These are phyloP conservation scores for Phytophthora podocarpi DNA, from an alignment of 352 stramenopile genomes.

Conservation along the genomic window DNA sequence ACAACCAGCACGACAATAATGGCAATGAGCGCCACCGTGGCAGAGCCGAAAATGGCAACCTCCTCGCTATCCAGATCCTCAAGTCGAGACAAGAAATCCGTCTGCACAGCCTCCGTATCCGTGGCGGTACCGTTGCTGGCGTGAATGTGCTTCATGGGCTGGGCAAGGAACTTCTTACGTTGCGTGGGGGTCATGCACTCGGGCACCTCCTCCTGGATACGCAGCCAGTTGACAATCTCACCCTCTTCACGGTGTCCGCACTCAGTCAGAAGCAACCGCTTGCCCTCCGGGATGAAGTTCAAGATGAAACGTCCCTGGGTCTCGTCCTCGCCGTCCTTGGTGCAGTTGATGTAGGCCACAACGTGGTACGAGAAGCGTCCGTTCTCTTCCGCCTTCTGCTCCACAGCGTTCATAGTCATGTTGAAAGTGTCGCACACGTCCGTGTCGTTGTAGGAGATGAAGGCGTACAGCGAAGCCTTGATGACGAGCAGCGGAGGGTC, in stretches of 20 bases:
- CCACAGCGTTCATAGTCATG: conserved; percentile 86
- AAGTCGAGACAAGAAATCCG: conserved; percentile 69
- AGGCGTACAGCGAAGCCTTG: conserved; percentile 86
- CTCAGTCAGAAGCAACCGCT: conserved; percentile 78
- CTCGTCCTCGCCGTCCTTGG: conserved; percentile 72
- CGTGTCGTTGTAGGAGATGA: conserved; percentile 87
- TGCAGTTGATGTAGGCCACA: conserved; percentile 87
- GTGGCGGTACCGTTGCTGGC: conserved; percentile 59
- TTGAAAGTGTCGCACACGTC: conserved; percentile 85
- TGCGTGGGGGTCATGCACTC: conserved; percentile 83
- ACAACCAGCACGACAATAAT: conserved; percentile 70
- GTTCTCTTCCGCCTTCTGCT: conserved; percentile 80
- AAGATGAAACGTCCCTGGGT: conserved; percentile 82
- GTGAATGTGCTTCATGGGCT: conserved; percentile 90
- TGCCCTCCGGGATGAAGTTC: conserved; percentile 84
- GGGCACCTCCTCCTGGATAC: conserved; percentile 80
- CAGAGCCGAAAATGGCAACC: conserved; percentile 67
- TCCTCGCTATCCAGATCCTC: conserved; percentile 70
- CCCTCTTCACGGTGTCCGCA: conserved; percentile 84
- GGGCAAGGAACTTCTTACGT: conserved; percentile 80
- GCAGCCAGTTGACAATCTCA: conserved; percentile 88
- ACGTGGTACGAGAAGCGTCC: conserved; percentile 81
- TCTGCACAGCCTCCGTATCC: conserved; percentile 52
- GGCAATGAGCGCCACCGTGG: conserved; percentile 64
- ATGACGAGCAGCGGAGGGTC: conserved; percentile 80